phyloP scores from a whole-genome alignment of 2,329 filamentous ascomycete genomes.

The Penicillium hordei region DNA sequence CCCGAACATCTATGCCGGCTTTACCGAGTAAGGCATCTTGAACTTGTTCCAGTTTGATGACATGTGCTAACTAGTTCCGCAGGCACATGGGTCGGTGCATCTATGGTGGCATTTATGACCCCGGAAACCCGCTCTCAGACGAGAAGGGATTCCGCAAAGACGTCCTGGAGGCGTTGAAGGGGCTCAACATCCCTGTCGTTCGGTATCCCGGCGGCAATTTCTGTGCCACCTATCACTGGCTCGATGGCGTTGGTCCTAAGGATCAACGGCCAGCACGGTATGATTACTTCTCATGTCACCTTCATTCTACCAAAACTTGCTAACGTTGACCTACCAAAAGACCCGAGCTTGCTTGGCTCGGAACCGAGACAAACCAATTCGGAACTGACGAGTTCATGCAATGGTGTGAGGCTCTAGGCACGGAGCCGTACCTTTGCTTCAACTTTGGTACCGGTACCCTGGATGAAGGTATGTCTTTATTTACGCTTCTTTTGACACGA shows the following conservation, averaged over 20 bases:
- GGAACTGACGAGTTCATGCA: slow-evolving; percentile 85
- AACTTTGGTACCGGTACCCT: slow-evolving; percentile 76
- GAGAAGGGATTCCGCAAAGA: slow-evolving; percentile 74
- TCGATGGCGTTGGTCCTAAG: slow-evolving; percentile 73
- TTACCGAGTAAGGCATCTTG: slow-evolving; percentile 66
- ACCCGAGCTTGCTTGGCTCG: slow-evolving; percentile 77
- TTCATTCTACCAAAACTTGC: not conserved
- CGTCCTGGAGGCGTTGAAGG: slow-evolving; percentile 70
- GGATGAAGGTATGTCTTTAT: slow-evolving; percentile 48
- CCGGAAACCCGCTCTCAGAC: slow-evolving; percentile 70
- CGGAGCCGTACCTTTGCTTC: slow-evolving; percentile 75
- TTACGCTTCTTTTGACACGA: not conserved
- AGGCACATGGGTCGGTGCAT: slow-evolving; percentile 89
- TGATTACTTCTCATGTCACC: not conserved
- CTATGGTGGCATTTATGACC: slow-evolving; percentile 83
- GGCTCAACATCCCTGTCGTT: slow-evolving; percentile 73
- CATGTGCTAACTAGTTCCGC: slow-evolving; percentile 18
- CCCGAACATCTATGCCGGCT: slow-evolving; percentile 78
- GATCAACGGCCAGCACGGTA: slow-evolving; percentile 64
- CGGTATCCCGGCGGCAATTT: slow-evolving; percentile 85
- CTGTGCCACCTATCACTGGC: slow-evolving; percentile 81
- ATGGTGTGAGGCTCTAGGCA: slow-evolving; percentile 71
- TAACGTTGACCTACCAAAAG: slow-evolving; percentile 35
- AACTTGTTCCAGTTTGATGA: not conserved
- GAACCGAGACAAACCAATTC: slow-evolving; percentile 73